Evolutionary conservation across 2,329 filamentous ascomycete genomes (phyloP).

Genomic region (Fusarium siculi): DNA sequence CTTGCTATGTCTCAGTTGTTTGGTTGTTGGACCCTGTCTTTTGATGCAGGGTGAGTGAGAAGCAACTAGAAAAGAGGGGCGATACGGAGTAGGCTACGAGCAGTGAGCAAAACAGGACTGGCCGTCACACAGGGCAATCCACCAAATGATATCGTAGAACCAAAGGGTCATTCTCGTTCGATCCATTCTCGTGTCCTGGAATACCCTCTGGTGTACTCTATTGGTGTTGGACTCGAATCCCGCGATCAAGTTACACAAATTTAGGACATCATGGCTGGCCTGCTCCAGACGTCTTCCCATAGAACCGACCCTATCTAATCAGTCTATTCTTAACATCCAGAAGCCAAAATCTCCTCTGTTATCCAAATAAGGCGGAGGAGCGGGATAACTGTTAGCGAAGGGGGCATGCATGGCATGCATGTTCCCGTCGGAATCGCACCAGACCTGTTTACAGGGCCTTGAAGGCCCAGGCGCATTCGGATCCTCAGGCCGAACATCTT

Average conservation of each 20-base stretch:
- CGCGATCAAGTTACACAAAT: not conserved
- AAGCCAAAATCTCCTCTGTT: not conserved
- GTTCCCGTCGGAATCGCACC: not conserved
- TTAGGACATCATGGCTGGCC: not conserved
- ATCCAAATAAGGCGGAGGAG: not conserved
- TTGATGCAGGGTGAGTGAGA: not conserved
- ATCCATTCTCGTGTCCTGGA: not conserved
- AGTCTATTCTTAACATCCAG: not conserved
- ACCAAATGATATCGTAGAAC: not conserved
- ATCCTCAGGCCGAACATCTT: not conserved
- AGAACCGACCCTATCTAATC: not conserved
- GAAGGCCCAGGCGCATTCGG: no score
- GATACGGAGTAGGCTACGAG: not conserved
- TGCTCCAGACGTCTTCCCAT: not conserved
- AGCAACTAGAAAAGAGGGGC: not conserved
- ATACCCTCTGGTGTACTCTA: not conserved
- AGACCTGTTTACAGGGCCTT: not conserved
- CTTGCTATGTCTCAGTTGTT: constrained; percentile 5
- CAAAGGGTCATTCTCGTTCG: not conserved
- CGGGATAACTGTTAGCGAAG: not conserved
- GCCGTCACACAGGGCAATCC: not conserved
- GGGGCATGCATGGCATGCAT: not conserved
- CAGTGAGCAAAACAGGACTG: not conserved
- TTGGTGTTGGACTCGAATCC: accelerated
- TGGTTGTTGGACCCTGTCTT: not conserved